Evolutionary conservation across 306 rosid genomes (phyloP), one percentile per base, ranked within the genome.

Genomic region (Sphenostylis stenocarpa): DNA sequence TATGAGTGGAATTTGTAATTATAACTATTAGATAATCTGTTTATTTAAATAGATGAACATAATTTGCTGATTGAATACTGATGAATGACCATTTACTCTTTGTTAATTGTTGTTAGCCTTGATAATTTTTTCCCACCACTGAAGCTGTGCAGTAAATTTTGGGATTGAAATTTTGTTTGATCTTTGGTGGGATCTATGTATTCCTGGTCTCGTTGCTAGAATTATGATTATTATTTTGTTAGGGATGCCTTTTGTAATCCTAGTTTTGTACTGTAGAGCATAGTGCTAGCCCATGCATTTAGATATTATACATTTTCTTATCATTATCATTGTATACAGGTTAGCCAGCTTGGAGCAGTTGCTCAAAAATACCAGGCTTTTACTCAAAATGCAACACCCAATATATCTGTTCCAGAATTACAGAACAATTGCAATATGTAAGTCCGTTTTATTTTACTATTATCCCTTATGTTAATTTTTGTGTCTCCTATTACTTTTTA

Each of bases 341-440:
- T 94, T 85, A 87, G 94, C 84, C 98, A 96, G 76, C 96, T 96
- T 80, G 97, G 93, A 71, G 89, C 90, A 38, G 99, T 96, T 58
- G 98, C 99, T 78, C 98, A 94, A 73, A 94, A 91, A 74, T 94
- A 91, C 86, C 98, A 94, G 88, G 80, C 96, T 81, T 88, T 96
- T 73, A 86, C 96, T 70, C 99, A 96, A 81, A 96, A 86, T 87
- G 88, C 96, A 77, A 76, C 99, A 15, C 87, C 98, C 67, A 96
- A 91, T 83, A 24, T 88, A 78, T 91, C 99, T 67, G 85, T 88
- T 82, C 88, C 97, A 12, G 99, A 96, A 79, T 90, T 96, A 76
- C 98, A 96, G 87, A 96, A 72, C 75, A 96, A 96, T 83, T 93
- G 99, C 88, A 96, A 96, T 84, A 76, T 90, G 99, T 93, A 85